These are phyloP conservation scores for Ophiocordyceps camponoti-floridani DNA, from an alignment of 2,329 filamentous ascomycete species.

Conservation along the genomic window DNA sequence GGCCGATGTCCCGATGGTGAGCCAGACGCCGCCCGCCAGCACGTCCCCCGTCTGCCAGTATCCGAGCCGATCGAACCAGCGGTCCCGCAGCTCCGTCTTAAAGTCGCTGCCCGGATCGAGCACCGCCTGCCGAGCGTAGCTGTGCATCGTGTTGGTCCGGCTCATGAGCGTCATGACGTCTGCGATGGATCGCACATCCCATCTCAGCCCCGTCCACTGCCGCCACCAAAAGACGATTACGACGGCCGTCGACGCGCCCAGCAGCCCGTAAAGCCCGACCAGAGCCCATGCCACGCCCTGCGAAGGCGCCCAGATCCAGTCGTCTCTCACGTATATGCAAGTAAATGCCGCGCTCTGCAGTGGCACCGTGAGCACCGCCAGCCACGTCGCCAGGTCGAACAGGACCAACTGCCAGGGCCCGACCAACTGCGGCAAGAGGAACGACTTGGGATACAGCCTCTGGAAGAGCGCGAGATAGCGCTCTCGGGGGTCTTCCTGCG, in stretches of 20 bases:
- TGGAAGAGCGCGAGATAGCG: conserved; percentile 50
- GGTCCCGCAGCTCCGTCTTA: conserved; percentile 31
- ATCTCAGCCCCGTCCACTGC: conserved; percentile 57
- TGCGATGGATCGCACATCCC: conserved; percentile 69
- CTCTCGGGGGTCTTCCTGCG: conserved; percentile 38
- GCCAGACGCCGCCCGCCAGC: conserved; percentile 50
- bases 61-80: conserved; percentile 54
- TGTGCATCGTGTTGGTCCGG: conserved; percentile 58
- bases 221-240: conserved; percentile 47
- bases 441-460: conserved; percentile 50
- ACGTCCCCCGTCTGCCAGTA: conserved; percentile 63
- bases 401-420: conserved; percentile 50
- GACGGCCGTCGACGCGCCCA: conserved; percentile 33
- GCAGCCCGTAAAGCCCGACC: conserved; percentile 52
- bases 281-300: conserved; percentile 64
- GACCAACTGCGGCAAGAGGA: conserved; percentile 38
- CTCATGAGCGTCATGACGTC: conserved; percentile 66
- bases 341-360: conserved; percentile 65
- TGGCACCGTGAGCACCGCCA: conserved; percentile 63
- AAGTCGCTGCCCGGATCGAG: conserved; percentile 33
- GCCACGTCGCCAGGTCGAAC: conserved; percentile 54
- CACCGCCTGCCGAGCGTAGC: conserved; percentile 51
- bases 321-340: conserved; percentile 33
- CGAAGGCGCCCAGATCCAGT: conserved; percentile 67
- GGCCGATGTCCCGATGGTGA: conserved; percentile 46